These are phyloP conservation scores for Cocos nucifera DNA, from an alignment of 176 grass and related monocot genomes.

Conservation along the genomic window DNA sequence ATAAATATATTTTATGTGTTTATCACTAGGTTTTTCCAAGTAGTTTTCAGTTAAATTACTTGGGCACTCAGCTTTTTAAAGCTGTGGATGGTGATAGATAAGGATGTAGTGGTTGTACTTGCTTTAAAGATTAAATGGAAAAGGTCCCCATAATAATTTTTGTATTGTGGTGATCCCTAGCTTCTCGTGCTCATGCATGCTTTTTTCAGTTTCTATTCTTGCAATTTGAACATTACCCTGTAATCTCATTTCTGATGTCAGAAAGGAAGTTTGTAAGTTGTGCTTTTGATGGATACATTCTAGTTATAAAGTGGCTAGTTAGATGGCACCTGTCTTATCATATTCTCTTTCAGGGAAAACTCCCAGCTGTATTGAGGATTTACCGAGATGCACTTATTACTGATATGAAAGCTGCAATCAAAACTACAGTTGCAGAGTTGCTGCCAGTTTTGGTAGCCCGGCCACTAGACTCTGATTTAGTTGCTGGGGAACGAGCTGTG, in stretches of 20 bases:
- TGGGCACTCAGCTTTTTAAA: no score
- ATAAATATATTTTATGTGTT: no score
- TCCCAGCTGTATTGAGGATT: constrained; percentile 78
- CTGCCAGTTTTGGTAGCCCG: constrained; percentile 75
- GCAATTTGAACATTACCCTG: no score
- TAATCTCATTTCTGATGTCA: constrained; percentile 1
- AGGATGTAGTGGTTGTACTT: no score
- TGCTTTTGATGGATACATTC: background rate
- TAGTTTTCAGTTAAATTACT: no score
- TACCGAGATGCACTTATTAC: constrained; percentile 96
- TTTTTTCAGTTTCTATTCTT: no score
- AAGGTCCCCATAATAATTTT: no score
- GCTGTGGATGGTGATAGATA: no score
- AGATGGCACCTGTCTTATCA: background rate
- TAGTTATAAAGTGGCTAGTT: background rate
- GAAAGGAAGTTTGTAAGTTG: background rate
- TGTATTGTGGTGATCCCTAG: no score
- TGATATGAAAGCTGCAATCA: constrained; percentile 98
- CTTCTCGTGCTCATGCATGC: no score
- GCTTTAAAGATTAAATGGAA: no score
- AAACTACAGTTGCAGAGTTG: constrained; percentile 84
- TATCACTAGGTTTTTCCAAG: no score
- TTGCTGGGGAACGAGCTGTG: constrained; percentile 44
- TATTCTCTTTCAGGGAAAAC: constrained; percentile 61
- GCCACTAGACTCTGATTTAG: constrained; percentile 63